Conservation (phyloP, 768 basidiomycete genomes). For the Termitomyces sp. region DNA sequence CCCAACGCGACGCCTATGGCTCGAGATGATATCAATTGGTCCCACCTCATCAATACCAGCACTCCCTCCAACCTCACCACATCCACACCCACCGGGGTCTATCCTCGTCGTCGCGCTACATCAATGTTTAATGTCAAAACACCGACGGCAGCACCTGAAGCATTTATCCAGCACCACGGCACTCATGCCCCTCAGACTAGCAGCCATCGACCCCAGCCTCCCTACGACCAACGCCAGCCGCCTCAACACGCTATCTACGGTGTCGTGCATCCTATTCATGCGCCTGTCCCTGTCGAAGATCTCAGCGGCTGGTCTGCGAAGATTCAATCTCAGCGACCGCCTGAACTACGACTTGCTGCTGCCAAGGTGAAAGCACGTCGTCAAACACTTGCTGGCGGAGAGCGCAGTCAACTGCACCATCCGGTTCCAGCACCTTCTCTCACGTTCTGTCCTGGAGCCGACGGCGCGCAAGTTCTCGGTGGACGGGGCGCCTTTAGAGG, state of each 20-base stretch:
- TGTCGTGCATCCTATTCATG: not conserved
- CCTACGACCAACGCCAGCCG: not conserved
- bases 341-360: not conserved
- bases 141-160: not conserved
- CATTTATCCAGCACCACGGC: not conserved
- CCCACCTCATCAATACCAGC: not conserved
- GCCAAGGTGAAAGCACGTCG: not conserved
- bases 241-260: not conserved
- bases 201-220: not conserved
- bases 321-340: not conserved
- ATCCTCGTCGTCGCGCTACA: not conserved
- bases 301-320: constrained; percentile 2
- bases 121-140: constrained; percentile 2
- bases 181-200: not conserved
- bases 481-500: too few species aligned
- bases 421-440: not conserved
- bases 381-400: not conserved
- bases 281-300: not conserved
- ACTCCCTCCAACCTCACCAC: not conserved
- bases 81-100: not conserved
- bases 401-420: not conserved
- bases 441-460: not conserved
- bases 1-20: not conserved
- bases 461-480: too few species aligned
- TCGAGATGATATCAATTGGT: not conserved